A percentile compares a stretch with the other conserved stretches of the same genome.
phyloP scores from a whole-genome alignment of 179 eudicot species.

The Gypsophila paniculata region DNA sequence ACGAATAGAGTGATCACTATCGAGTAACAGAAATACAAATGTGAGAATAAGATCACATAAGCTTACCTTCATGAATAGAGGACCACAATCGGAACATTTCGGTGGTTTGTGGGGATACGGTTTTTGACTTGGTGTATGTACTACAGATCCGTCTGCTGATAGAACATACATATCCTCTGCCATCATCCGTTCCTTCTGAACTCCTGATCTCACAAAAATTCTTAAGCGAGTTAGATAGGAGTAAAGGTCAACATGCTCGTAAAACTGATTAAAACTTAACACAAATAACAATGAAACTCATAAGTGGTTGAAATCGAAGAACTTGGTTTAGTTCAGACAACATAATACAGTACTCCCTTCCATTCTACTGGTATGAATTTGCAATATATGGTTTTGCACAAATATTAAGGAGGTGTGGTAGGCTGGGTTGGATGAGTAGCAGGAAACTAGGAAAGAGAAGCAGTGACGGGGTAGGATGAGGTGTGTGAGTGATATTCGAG shows the following conservation, averaged over 20 bases:
- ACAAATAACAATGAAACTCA: slow-evolving; percentile 10
- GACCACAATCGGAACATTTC: slow-evolving; percentile 80
- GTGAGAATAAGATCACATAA: background rate
- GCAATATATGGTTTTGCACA: no score
- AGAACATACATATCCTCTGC: slow-evolving; percentile 89
- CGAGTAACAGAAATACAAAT: background rate
- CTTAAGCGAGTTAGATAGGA: no score
- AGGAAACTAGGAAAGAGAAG: no score
- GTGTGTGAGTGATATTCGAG: no score
- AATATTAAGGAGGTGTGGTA: no score
- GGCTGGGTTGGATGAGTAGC: no score
- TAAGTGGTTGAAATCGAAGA: background rate
- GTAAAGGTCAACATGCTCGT: slow-evolving; percentile 7
- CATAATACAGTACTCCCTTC: no score
- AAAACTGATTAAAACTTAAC: background rate
- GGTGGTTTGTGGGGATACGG: slow-evolving; percentile 85
- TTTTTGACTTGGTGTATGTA: slow-evolving; percentile 54
- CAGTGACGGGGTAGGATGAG: no score
- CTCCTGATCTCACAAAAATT: slow-evolving; percentile 49
- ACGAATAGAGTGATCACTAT: no score
- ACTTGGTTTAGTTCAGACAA: background rate
- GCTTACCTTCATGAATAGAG: slow-evolving; percentile 75
- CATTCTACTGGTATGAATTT: no score
- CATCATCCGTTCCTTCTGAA: slow-evolving; percentile 91
- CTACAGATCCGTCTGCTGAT: slow-evolving; percentile 54